A percentile compares a stretch with the other conserved stretches of the same genome.
Evolutionary conservation across 306 rosid genomes (phyloP).

Genomic region (Rubus parviflorus): DNA sequence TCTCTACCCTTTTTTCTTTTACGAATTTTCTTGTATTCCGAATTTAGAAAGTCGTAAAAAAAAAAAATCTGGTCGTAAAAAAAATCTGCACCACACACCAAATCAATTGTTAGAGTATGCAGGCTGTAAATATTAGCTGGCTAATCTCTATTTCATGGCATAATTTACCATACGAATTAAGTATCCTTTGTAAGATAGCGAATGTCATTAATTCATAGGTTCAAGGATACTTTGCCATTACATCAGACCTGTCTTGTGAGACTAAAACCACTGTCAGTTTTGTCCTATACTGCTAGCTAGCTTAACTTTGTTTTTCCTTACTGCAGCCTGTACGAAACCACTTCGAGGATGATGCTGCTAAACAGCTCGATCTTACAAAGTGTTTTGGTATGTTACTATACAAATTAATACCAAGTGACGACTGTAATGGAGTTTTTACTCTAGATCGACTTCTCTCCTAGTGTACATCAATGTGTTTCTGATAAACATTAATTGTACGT

Average conservation of each 20-base stretch:
- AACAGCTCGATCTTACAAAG: conserved; percentile 61
- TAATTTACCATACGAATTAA: neutral
- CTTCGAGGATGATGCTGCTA: conserved; percentile 65
- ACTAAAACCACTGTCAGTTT: neutral
- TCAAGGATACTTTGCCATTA: neutral
- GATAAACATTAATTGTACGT: too few relatives aligned
- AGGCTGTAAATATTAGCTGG: too few relatives aligned
- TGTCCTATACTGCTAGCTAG: neutral
- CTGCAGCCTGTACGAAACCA: neutral
- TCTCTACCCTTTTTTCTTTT: too few relatives aligned
- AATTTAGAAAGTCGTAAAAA: too few relatives aligned
- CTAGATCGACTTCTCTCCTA: too few relatives aligned
- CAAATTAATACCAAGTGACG: neutral
- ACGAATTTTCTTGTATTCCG: too few relatives aligned
- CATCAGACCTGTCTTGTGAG: too few relatives aligned
- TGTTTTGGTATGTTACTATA: conserved; percentile 54
- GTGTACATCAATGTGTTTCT: too few relatives aligned
- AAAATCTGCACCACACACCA: too few relatives aligned
- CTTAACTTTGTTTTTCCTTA: neutral
- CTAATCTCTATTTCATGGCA: neutral
- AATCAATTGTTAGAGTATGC: too few relatives aligned
- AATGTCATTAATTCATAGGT: neutral
- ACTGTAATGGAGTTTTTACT: too few relatives aligned
- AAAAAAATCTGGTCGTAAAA: too few relatives aligned
- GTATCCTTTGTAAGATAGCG: neutral